These are phyloP conservation scores for Pseudogymnoascus sp. DNA, from an alignment of 2,329 filamentous ascomycete species.

Conservation along the genomic window DNA sequence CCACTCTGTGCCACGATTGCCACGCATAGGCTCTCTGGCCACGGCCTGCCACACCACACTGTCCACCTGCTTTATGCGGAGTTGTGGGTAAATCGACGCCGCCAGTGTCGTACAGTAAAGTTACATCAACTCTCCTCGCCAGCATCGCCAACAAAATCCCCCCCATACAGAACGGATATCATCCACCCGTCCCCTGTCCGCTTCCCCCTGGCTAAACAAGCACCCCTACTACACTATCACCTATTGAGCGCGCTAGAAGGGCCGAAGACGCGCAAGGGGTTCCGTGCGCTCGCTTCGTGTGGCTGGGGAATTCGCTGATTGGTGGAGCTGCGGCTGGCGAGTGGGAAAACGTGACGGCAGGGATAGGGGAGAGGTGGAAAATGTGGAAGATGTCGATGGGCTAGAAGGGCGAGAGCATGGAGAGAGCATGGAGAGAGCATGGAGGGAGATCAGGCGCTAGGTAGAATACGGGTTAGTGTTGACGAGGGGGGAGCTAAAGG, in stretches of 20 bases:
- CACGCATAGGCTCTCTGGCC: neutral
- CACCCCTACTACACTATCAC: neutral
- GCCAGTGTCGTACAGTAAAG: neutral
- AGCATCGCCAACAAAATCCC: neutral
- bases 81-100: neutral
- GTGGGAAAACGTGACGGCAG: neutral
- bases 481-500: neutral
- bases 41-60: neutral
- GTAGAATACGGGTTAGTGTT: neutral
- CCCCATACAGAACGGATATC: neutral
- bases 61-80: constrained; percentile 1
- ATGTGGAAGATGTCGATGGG: neutral
- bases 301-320: neutral
- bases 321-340: neutral
- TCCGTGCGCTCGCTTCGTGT: neutral
- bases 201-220: constrained; percentile 1
- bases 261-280: neutral
- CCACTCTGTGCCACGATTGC: neutral
- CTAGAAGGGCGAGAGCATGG: constrained; percentile 1
- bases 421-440: constrained; percentile 2
- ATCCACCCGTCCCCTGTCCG: neutral
- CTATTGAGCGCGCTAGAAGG: neutral
- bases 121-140: neutral
- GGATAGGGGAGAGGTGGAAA: neutral
- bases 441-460: neutral